Evolutionary conservation across 352 stramenopile genomes (phyloP).

Genomic region (Plasmopara viticola): DNA sequence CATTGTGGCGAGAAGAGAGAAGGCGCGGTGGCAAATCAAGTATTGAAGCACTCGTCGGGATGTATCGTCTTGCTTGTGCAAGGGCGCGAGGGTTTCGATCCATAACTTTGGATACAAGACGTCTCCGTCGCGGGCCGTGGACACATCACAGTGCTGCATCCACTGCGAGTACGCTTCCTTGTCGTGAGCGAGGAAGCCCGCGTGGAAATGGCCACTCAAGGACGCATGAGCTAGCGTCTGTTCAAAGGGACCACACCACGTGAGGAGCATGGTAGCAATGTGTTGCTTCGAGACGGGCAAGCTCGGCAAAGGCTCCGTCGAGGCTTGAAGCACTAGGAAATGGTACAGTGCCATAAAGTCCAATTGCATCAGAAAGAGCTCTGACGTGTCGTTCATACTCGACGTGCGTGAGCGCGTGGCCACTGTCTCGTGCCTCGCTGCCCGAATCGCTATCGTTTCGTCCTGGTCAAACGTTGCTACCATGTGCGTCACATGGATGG

Average conservation of each 20-base stretch:
- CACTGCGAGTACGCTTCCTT: conserved; percentile 27
- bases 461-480: conserved; percentile 7
- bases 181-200: conserved; percentile 26
- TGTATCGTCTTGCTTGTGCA: conserved; percentile 6
- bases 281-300: conserved; percentile 23
- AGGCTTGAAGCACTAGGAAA: conserved; percentile 18
- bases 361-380: conserved; percentile 59
- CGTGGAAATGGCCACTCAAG: conserved; percentile 21
- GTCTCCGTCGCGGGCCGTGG: conserved; percentile 20
- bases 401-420: conserved; percentile 4
- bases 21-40: conserved; percentile 24
- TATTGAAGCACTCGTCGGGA: conserved; percentile 22
- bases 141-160: conserved; percentile 43
- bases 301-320: conserved; percentile 4
- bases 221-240: conserved; percentile 21
- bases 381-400: conserved; percentile 11
- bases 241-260: conserved; percentile 41
- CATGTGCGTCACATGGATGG: conserved; percentile 27
- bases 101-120: conserved; percentile 38
- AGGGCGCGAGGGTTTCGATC: conserved; percentile 30
- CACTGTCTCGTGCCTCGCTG: conserved; percentile 7
- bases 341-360: conserved; percentile 47
- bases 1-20: conserved; percentile 22
- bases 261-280: conserved; percentile 21
- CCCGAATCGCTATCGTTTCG: neutral